Evolutionary conservation across 352 stramenopile species (phyloP).

Genomic region (Hyaloperonospora brassicae): DNA sequence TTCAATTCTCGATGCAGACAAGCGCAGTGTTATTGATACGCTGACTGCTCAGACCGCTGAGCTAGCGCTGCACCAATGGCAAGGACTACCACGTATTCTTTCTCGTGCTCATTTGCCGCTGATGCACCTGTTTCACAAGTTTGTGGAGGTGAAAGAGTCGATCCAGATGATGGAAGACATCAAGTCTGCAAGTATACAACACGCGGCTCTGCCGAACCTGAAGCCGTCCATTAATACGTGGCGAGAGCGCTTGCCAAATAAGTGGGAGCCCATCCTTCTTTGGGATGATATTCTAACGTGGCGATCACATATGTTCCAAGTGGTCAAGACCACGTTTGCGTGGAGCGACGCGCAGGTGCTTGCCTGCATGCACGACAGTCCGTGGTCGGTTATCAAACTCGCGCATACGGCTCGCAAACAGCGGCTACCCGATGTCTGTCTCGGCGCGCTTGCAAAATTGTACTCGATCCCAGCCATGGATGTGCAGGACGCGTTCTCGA

Average conservation of each 20-base stretch:
- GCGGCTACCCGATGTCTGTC: constrained; percentile 79
- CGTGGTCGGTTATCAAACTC: constrained; percentile 89
- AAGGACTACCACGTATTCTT: constrained; percentile 75
- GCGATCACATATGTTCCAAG: constrained; percentile 89
- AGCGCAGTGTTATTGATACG: constrained; percentile 56
- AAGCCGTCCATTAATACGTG: constrained; percentile 90
- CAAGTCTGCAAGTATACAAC: constrained; percentile 66
- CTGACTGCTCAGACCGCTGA: constrained; percentile 68
- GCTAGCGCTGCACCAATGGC: constrained; percentile 84
- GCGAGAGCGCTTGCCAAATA: constrained; percentile 89
- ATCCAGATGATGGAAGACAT: constrained; percentile 89
- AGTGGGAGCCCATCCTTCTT: constrained; percentile 88
- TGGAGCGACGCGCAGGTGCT: constrained; percentile 86
- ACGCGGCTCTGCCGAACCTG: constrained; percentile 80
- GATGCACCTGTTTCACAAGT: constrained; percentile 87
- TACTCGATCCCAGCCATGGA: constrained; percentile 88
- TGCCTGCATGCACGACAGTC: constrained; percentile 87
- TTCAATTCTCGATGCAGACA: constrained; percentile 78
- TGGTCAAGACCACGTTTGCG: constrained; percentile 83
- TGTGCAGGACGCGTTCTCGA: constrained; percentile 88
- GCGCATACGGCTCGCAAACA: constrained; percentile 88
- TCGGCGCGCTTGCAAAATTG: constrained; percentile 79
- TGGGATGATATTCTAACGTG: constrained; percentile 92
- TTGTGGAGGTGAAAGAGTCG: constrained; percentile 89
- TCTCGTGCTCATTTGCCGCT: constrained; percentile 71